Percentiles rank a stretch among this genome's conserved stretches.
Conservation (phyloP, 2,329 filamentous ascomycete genomes). For the Aspergillus sp. region DNA sequence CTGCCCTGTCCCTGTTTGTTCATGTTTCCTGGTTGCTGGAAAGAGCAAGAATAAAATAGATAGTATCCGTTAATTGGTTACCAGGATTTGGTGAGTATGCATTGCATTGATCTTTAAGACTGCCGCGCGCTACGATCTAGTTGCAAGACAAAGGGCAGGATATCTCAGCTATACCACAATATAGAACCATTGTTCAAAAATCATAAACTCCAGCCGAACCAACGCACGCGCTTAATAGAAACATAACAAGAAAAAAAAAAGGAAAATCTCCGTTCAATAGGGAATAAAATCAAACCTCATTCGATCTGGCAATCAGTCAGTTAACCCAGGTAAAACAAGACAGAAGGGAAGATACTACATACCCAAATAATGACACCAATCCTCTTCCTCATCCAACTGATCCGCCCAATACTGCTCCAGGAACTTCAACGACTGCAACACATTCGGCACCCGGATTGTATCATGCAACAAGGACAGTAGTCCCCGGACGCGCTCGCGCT, state of each 20-base stretch:
- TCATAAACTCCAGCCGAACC: not conserved
- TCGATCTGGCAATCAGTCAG: slow-evolving; percentile 16
- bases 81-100: no score
- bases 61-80: no score
- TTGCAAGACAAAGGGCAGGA: no score
- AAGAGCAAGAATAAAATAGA: no score
- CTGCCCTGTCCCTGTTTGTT: no score
- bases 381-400: slow-evolving; percentile 25
- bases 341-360: slow-evolving; percentile 4
- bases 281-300: slow-evolving; percentile 27
- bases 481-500: slow-evolving; percentile 26
- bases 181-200: no score
- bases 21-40: no score
- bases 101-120: no score
- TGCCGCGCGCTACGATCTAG: no score
- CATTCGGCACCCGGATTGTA: slow-evolving; percentile 35
- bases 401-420: slow-evolving; percentile 33
- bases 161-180: no score
- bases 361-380: slow-evolving; percentile 35
- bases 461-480: slow-evolving; percentile 29
- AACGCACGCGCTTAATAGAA: not conserved
- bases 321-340: slow-evolving; percentile 2
- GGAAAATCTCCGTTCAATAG: slow-evolving; percentile 8
- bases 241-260: not conserved
- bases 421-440: slow-evolving; percentile 34